These are phyloP conservation scores for Citrus australasica DNA, from an alignment of 345 rosid genomes.

Conservation along the genomic window DNA sequence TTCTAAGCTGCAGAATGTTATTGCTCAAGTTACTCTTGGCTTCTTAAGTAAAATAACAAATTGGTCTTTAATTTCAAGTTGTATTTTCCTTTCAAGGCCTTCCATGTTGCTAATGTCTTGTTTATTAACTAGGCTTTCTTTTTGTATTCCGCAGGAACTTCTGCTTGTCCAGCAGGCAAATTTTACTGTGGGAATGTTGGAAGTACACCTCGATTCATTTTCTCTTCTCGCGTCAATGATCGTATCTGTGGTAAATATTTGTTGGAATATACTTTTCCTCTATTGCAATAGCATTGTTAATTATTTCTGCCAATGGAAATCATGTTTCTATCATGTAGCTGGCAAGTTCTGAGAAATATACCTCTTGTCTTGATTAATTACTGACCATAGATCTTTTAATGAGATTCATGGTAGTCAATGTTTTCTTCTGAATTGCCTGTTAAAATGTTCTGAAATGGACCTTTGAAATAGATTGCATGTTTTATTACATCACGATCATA, in stretches of 20 bases:
- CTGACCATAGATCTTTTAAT: not conserved
- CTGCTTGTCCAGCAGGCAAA: slow-evolving; percentile 64
- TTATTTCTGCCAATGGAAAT: not conserved
- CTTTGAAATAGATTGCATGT: not conserved
- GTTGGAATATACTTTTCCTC: not conserved
- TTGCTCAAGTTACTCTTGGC: not conserved
- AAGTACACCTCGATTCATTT: slow-evolving; percentile 51
- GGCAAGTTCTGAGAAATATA: not conserved
- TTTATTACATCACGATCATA: not conserved
- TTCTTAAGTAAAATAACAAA: not conserved
- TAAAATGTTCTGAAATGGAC: not conserved
- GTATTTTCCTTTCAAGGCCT: not conserved
- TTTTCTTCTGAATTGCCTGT: not conserved
- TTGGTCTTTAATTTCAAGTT: not conserved
- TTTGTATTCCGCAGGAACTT: slow-evolving; percentile 55
- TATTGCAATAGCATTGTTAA: not conserved
- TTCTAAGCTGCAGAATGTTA: not conserved
- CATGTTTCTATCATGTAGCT: not conserved
- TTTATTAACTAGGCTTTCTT: slow-evolving; percentile 9
- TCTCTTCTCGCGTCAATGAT: slow-evolving; percentile 60
- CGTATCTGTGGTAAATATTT: slow-evolving; percentile 47
- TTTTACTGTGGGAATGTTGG: slow-evolving; percentile 66
- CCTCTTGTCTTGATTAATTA: not conserved
- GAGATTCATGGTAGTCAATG: not conserved
- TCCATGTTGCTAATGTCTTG: not conserved